These are phyloP conservation scores for Suhomyces yuchorum DNA, from an alignment of 1,139 yeast genomes.

Conservation along the genomic window DNA sequence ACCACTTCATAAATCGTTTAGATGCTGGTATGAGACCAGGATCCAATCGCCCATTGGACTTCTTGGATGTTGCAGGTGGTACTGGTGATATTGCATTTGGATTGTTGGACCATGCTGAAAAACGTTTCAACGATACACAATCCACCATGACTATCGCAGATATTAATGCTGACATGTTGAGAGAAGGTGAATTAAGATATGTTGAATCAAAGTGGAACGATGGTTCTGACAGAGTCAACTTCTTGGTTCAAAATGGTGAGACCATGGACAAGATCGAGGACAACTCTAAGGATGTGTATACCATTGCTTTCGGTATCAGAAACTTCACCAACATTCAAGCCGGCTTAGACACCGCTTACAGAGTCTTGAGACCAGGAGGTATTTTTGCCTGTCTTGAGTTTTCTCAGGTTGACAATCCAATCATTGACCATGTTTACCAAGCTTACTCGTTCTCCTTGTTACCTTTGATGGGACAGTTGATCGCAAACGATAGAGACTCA, in stretches of 20 bases:
- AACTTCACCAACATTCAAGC: constrained; percentile 94
- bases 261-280: constrained; percentile 79
- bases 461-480: constrained; percentile 93
- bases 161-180: constrained; percentile 93
- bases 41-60: constrained; percentile 71
- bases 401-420: constrained; percentile 82
- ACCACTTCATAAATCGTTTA: constrained; percentile 79
- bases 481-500: constrained; percentile 93
- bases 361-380: constrained; percentile 98
- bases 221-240: constrained; percentile 65
- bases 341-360: constrained; percentile 89
- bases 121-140: constrained; percentile 70
- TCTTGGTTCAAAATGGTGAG: constrained; percentile 93
- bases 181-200: constrained; percentile 83
- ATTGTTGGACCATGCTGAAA: constrained; percentile 84
- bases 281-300: constrained; percentile 89
- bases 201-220: constrained; percentile 53
- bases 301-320: constrained; percentile 96
- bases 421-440: constrained; percentile 75
- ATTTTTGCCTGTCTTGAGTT: constrained; percentile 96
- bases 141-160: constrained; percentile 91
- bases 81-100: constrained; percentile 99
- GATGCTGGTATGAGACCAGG: constrained; percentile 96
- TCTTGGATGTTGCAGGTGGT: constrained; percentile 98
- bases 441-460: constrained; percentile 85